Conservation (phyloP, 306 rosid genomes). For the Comarum palustre region DNA sequence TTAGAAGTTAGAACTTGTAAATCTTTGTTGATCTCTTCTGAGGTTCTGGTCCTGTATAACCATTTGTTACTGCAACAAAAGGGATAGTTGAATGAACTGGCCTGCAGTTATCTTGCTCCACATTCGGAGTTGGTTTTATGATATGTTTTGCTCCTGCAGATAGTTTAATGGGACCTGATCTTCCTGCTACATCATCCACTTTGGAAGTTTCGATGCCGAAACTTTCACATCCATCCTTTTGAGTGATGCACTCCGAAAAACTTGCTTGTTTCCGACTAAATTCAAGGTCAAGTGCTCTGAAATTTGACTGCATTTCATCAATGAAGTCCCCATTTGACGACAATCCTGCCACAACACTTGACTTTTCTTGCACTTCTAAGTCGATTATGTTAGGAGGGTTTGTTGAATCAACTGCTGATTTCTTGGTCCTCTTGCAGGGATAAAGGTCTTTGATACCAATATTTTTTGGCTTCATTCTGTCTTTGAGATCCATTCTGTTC, state of each 20-base stretch:
- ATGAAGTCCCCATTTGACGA: slow-evolving; percentile 31
- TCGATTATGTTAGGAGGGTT: slow-evolving; percentile 37
- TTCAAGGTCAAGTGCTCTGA: slow-evolving; percentile 31
- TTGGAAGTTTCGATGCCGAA: slow-evolving; percentile 38
- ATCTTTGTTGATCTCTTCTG: slow-evolving; percentile 58
- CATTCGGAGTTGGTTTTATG: slow-evolving; percentile 56
- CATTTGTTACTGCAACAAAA: slow-evolving; percentile 40
- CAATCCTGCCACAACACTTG: slow-evolving; percentile 30
- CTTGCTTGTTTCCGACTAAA: slow-evolving; percentile 36
- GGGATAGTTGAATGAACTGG: slow-evolving; percentile 50
- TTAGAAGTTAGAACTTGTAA: slow-evolving; percentile 71
- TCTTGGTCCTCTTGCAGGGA: slow-evolving; percentile 50
- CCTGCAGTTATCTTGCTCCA: slow-evolving; percentile 43
- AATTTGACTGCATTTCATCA: slow-evolving; percentile 33
- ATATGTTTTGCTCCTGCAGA: slow-evolving; percentile 80
- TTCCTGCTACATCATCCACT: slow-evolving; percentile 35
- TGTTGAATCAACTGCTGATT: slow-evolving; percentile 43
- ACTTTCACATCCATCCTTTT: slow-evolving; percentile 30
- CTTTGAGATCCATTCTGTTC: slow-evolving; percentile 38
- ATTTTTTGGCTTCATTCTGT: slow-evolving; percentile 48
- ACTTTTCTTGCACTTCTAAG: slow-evolving; percentile 45
- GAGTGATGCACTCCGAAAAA: slow-evolving; percentile 36
- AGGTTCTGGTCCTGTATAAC: slow-evolving; percentile 47
- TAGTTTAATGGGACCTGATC: slow-evolving; percentile 67
- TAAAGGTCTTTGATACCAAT: slow-evolving; percentile 41